Percentiles rank a stretch among this genome's conserved stretches.
Evolutionary conservation across 2,329 filamentous ascomycete genomes (phyloP).

Genomic region (Sclerotiophoma versabilis): DNA sequence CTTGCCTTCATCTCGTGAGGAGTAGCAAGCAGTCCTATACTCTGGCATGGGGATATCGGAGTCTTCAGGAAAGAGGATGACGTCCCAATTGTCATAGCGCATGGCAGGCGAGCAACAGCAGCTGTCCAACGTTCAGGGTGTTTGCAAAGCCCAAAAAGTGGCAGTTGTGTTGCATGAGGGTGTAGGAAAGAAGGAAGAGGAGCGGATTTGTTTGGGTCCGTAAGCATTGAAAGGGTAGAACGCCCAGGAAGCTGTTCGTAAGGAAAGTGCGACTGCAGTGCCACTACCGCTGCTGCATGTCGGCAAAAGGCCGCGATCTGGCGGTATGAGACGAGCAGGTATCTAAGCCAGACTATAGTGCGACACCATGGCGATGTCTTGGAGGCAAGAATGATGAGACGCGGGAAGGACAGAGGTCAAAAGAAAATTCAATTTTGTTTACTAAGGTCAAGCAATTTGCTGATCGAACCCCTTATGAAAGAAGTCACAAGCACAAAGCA

Average conservation of each 20-base stretch:
- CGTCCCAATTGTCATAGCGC: constrained; percentile 88
- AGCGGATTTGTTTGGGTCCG: neutral
- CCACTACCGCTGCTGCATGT: neutral
- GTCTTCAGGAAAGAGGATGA: constrained; percentile 75
- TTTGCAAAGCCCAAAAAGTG: constrained; percentile 27
- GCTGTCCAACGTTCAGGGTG: constrained; percentile 14
- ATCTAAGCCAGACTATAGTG: neutral
- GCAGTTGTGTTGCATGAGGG: constrained; percentile 15
- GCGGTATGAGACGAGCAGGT: neutral
- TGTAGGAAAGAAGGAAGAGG: constrained; percentile 12
- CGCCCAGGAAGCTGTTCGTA: neutral
- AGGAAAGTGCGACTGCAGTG: neutral
- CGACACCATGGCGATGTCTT: too few species aligned
- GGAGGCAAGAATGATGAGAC: neutral
- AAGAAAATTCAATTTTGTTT: neutral
- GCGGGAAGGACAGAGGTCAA: neutral
- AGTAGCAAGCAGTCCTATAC: constrained; percentile 80
- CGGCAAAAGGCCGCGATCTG: too few species aligned
- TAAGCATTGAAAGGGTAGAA: neutral
- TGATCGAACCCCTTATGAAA: neutral
- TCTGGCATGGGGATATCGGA: constrained; percentile 78
- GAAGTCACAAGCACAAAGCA: neutral
- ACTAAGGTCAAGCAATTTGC: constrained; percentile 1
- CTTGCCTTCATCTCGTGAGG: constrained; percentile 59
- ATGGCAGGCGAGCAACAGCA: constrained; percentile 58